A percentile compares a stretch with the other conserved stretches of the same genome.
These are phyloP conservation scores for Colletotrichum spaethianum DNA, from an alignment of 2,329 filamentous ascomycete species.

Conservation along the genomic window DNA sequence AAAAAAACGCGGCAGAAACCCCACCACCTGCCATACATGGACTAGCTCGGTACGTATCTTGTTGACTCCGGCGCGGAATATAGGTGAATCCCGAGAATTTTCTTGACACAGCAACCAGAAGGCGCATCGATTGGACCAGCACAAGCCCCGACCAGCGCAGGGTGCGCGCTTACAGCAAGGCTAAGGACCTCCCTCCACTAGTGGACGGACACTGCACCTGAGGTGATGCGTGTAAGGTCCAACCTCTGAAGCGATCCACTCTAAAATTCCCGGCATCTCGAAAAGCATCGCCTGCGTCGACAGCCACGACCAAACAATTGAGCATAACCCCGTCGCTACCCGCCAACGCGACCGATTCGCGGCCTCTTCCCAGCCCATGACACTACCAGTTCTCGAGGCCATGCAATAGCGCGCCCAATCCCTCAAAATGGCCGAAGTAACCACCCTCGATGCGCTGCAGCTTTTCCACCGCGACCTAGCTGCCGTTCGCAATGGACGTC, in stretches of 20 bases:
- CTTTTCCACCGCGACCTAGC: constrained; percentile 89
- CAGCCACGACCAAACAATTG: constrained; percentile 16
- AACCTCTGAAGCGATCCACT: constrained; percentile 33
- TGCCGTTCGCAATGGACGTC: constrained; percentile 79
- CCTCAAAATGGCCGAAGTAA: constrained; percentile 78
- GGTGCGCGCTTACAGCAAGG: constrained; percentile 20
- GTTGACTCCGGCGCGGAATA: constrained; percentile 38
- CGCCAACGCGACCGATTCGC: constrained; percentile 39
- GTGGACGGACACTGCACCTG: not conserved
- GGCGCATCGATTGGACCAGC: constrained; percentile 26
- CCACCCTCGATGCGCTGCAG: constrained; percentile 83
- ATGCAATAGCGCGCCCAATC: constrained; percentile 62
- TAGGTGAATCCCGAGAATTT: not conserved
- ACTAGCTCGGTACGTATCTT: not conserved
- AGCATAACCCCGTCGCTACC: constrained; percentile 16
- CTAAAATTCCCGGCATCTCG: constrained; percentile 42
- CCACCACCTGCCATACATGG: constrained; percentile 18
- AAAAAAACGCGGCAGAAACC: constrained; percentile 8
- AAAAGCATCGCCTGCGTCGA: constrained; percentile 30
- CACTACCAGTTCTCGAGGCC: constrained; percentile 43
- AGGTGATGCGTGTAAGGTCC: not conserved
- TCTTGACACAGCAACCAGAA: constrained; percentile 21
- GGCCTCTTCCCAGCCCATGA: constrained; percentile 34
- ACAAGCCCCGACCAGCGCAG: constrained; percentile 1
- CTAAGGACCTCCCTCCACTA: constrained; percentile 3